These are phyloP conservation scores for Ciborinia camelliae DNA, from an alignment of 2,329 filamentous ascomycete species.

Conservation along the genomic window DNA sequence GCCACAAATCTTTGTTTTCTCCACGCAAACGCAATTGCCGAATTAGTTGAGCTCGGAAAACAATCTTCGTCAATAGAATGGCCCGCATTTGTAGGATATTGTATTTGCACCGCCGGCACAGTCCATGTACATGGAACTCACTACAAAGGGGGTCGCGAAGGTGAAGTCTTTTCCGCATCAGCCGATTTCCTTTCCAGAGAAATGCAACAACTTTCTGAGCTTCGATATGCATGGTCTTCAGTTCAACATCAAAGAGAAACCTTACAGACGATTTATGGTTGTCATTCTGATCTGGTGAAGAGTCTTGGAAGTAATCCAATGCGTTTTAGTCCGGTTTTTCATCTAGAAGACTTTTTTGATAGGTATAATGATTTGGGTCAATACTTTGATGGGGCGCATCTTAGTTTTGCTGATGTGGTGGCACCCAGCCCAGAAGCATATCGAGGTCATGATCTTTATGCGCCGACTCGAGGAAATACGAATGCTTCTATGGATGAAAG, in stretches of 20 bases:
- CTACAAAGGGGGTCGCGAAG: conserved; percentile 52
- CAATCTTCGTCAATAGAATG: conserved; percentile 74
- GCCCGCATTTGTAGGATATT: conserved; percentile 84
- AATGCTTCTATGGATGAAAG: conserved; percentile 32
- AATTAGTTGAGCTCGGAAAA: conserved; percentile 70
- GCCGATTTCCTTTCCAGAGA: conserved; percentile 71
- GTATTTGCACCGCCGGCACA: conserved; percentile 80
- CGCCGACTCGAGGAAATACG: conserved; percentile 39
- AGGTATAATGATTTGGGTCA: conserved; percentile 62
- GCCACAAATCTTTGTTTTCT: conserved; percentile 83
- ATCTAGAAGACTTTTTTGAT: conserved; percentile 85
- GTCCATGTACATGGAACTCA: conserved; percentile 85
- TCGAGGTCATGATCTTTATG: conserved; percentile 48
- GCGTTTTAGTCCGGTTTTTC: conserved; percentile 75
- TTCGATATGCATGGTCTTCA: conserved; percentile 72
- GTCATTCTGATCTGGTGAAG: conserved; percentile 78
- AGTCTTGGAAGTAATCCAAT: conserved; percentile 64
- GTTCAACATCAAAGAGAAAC: conserved; percentile 78
- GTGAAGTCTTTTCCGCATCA: conserved; percentile 54
- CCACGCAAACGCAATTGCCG: conserved; percentile 83
- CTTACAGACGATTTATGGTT: conserved; percentile 71
- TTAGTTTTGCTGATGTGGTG: conserved; percentile 65
- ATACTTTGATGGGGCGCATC: conserved; percentile 69
- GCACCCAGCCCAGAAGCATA: conserved; percentile 56
- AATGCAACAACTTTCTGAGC: conserved; percentile 74